phyloP scores from a whole-genome alignment of 768 basidiomycete genomes.

The Auriscalpium orientale region DNA sequence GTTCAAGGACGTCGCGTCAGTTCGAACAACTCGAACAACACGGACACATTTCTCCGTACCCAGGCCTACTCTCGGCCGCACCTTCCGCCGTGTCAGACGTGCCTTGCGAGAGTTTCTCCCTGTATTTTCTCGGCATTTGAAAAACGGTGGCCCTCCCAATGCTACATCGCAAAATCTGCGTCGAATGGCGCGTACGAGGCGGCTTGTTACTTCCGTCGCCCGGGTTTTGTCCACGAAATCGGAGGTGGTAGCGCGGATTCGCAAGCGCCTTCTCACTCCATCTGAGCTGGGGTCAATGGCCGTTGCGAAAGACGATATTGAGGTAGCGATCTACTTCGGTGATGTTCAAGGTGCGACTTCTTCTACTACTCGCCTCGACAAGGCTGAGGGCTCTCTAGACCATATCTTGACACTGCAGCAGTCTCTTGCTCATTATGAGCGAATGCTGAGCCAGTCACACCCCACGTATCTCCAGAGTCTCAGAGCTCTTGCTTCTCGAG shows the following conservation, averaged over 20 bases:
- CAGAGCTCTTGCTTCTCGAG: constrained; percentile 47
- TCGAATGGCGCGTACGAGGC: constrained; percentile 72
- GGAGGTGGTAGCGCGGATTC: constrained; percentile 72
- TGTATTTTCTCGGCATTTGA: background rate
- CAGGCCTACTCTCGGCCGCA: constrained; percentile 20
- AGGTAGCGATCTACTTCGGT: constrained; percentile 82
- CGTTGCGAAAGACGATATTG: constrained; percentile 42
- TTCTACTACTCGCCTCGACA: background rate
- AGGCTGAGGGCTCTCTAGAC: constrained; percentile 38
- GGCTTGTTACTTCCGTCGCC: constrained; percentile 70
- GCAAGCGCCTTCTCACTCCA: constrained; percentile 57
- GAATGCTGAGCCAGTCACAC: constrained; percentile 80
- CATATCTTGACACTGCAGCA: constrained; percentile 87
- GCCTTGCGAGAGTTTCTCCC: constrained; percentile 12
- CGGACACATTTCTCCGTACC: constrained; percentile 19
- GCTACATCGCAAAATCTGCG: constrained; percentile 46
- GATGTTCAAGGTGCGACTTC: constrained; percentile 71
- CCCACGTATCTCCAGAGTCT: constrained; percentile 81
- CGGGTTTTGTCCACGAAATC: constrained; percentile 74
- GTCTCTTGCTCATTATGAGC: constrained; percentile 78
- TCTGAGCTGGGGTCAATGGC: constrained; percentile 28
- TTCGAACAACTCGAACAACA: background rate
- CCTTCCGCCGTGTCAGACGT: constrained; percentile 31
- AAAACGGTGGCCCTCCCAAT: constrained; percentile 11
- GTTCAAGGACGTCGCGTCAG: constrained; percentile 5